Evolutionary conservation across 31 red algal species (phyloP), one percentile per base, ranked within the genome.

Genomic region (Porphyra umbilicalis): DNA sequence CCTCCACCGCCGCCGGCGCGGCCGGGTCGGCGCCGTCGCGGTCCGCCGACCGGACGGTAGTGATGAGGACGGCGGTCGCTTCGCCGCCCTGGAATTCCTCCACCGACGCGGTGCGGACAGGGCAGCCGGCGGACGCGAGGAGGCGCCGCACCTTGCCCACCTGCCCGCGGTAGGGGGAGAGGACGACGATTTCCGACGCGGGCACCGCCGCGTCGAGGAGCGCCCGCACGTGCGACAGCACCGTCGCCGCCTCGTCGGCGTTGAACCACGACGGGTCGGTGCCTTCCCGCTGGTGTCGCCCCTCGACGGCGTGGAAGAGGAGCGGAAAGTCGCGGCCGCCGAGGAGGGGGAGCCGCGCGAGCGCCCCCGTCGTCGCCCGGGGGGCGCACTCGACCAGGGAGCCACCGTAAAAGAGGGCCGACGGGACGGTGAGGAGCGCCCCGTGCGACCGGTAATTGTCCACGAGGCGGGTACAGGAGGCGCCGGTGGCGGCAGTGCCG

Each of bases 1-100:
- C 14, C 42, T 9, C 14, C 80, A 82, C 35, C 80, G 25, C 35
- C 75, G 14, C 5, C 3, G 14, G 25, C 14, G 35, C 34, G 13
- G 35, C 75, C 5, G 7, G 7, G 38, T 9, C 38, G 38, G 7
- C 38, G 38, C 38, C 38, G 42, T 16, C 42, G 18, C 42, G 42
- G 14, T 16, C 13, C 42, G 42, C 13, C 32, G 80, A 82, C 25
- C 80, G 80, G 33, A 82, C 80, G 33, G 75, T 35, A 20, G 80
- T 75, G 32, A 82, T 34, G 18, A 82, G 20, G 35, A 82, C 75
- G 33, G 80, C 80, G 57, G 67, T 74, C 35, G 67, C 40, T 16
- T 82, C 80, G 35, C 80, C 32, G 9, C 80, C 80, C 34, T 82
- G 80, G 75, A 82, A 82, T 9, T 74, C 80, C 67, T 82, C 80